Percentiles rank a stretch among this genome's conserved stretches.
These are phyloP conservation scores for Xerocomellus intermedius DNA, from an alignment of 768 basidiomycete genomes.

Conservation along the genomic window DNA sequence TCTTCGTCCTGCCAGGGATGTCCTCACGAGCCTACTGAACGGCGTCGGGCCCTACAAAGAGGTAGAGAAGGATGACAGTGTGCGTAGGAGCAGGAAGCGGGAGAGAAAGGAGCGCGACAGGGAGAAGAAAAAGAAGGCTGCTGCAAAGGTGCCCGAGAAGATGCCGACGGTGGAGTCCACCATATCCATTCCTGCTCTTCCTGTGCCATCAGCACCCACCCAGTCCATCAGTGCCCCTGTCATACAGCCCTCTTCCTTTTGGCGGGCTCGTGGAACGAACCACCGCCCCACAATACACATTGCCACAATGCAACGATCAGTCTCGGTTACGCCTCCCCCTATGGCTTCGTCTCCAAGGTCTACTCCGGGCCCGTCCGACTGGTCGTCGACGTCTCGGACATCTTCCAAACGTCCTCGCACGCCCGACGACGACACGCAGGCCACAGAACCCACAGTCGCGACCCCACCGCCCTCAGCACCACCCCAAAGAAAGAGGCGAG, in stretches of 20 bases:
- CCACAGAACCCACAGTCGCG: constrained; percentile 26
- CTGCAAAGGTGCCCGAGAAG: constrained; percentile 36
- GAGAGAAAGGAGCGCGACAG: constrained; percentile 48
- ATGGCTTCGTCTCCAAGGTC: constrained; percentile 63
- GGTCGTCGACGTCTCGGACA: constrained; percentile 69
- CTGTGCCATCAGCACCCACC: constrained; percentile 9
- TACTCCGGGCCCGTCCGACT: constrained; percentile 74
- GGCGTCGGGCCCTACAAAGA: constrained; percentile 66
- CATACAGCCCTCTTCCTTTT: constrained; percentile 51
- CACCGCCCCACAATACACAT: constrained; percentile 66
- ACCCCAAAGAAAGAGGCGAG: constrained; percentile 58
- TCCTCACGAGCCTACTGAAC: constrained; percentile 76
- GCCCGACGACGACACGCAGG: constrained; percentile 58
- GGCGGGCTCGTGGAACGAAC: constrained; percentile 50
- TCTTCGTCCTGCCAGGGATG: constrained; percentile 63
- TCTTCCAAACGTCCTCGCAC: constrained; percentile 81
- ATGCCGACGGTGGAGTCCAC: constrained; percentile 20
- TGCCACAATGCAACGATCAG: constrained; percentile 63
- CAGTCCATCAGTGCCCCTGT: constrained; percentile 31
- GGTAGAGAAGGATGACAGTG: constrained; percentile 60
- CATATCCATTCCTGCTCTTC: constrained; percentile 17
- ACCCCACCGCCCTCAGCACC: constrained; percentile 22
- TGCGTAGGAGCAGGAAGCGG: constrained; percentile 52
- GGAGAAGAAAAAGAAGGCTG: constrained; percentile 45
- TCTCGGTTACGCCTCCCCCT: constrained; percentile 75